Conservation (phyloP, 164 flowering plant species). For the Tinospora cordifolia region DNA sequence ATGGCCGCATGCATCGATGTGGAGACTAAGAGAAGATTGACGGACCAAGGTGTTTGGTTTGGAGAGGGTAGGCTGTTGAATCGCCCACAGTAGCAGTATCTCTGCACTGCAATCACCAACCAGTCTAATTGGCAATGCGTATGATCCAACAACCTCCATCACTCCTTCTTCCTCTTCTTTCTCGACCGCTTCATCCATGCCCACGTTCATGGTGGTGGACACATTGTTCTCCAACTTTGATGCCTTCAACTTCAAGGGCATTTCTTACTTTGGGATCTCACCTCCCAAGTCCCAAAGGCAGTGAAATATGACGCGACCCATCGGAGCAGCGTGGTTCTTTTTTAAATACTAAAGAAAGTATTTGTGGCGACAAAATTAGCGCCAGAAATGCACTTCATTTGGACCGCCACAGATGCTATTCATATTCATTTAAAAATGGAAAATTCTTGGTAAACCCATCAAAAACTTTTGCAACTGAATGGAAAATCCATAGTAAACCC, state of each 20-base stretch:
- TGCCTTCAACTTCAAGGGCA: background rate
- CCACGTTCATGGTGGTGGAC: background rate
- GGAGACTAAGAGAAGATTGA: conserved; percentile 64
- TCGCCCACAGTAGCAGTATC: conserved; percentile 75
- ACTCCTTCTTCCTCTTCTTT: conserved; percentile 9
- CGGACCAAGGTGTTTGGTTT: conserved; percentile 67
- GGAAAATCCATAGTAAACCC: no score
- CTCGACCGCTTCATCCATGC: conserved; percentile 23
- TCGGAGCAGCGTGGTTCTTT: no score
- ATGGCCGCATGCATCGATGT: conserved; percentile 74
- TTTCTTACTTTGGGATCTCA: background rate
- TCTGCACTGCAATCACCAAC: conserved; percentile 55
- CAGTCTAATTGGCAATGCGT: conserved; percentile 34
- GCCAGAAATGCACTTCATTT: no score
- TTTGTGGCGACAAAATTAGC: no score
- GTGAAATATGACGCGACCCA: no score
- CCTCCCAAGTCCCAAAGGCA: no score
- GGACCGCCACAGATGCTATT: no score
- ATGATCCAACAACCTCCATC: conserved; percentile 33
- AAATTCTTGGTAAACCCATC: no score
- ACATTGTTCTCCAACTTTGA: background rate
- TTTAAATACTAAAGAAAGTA: no score
- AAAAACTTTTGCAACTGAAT: no score
- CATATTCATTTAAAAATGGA: no score
- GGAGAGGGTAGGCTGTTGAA: conserved; percentile 65